phyloP scores from a whole-genome alignment of 1,139 yeast species.

The Trichomonascaceae sp. region DNA sequence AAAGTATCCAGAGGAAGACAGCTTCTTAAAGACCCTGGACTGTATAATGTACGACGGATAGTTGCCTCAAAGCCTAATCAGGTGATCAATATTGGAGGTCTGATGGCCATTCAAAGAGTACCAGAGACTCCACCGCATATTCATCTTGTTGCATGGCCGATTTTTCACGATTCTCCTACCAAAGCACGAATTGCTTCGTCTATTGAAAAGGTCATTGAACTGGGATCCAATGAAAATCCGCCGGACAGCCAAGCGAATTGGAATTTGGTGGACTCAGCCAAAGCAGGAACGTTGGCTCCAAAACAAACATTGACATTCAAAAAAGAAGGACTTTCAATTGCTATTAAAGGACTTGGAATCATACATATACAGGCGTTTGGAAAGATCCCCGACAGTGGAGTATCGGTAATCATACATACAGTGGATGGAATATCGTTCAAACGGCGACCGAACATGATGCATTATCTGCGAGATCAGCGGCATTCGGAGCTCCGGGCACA shows the following conservation, averaged over 20 bases:
- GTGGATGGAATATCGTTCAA: conserved; percentile 39
- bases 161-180: conserved; percentile 13
- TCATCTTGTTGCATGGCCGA: conserved; percentile 20
- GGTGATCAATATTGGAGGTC: conserved; percentile 26
- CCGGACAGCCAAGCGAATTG: conserved; percentile 5
- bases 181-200: conserved; percentile 13
- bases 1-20: conserved; percentile 20
- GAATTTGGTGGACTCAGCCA: conserved; percentile 8
- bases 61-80: conserved; percentile 22
- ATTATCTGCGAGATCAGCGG: conserved; percentile 18
- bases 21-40: conserved; percentile 17
- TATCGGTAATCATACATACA: conserved; percentile 41
- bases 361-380: conserved; percentile 64
- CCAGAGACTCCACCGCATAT: background rate
- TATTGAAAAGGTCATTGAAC: conserved; percentile 24
- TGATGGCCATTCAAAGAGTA: conserved; percentile 19
- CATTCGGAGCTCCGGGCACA: background rate
- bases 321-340: conserved; percentile 59
- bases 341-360: conserved; percentile 63
- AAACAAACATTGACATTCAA: conserved; percentile 32
- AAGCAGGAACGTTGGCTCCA: conserved; percentile 25
- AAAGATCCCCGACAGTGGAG: conserved; percentile 34
- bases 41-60: conserved; percentile 18
- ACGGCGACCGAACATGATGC: conserved; percentile 31
- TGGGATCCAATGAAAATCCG: background rate